These are phyloP conservation scores for Pelargonium exstipulatum DNA, from an alignment of 441 rosid genomes.

Conservation along the genomic window DNA sequence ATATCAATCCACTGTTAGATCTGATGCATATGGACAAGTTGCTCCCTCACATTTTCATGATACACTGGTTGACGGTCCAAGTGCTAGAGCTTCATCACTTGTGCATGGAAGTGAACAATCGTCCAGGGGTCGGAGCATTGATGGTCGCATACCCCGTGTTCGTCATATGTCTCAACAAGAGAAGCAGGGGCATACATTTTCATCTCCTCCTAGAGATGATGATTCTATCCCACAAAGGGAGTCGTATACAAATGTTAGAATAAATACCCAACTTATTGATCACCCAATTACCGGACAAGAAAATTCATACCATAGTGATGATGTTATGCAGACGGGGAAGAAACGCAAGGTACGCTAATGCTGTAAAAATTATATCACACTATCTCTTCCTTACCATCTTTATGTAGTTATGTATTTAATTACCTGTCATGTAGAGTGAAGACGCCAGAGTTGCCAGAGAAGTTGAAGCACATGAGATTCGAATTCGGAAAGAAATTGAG, in stretches of 20 bases:
- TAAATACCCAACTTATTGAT: slow-evolving; percentile 35
- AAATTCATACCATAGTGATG: slow-evolving; percentile 51
- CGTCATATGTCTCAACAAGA: slow-evolving; percentile 60
- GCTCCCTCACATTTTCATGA: slow-evolving; percentile 39
- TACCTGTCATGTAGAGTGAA: slow-evolving; percentile 37
- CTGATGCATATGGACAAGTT: slow-evolving; percentile 51
- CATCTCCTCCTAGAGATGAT: slow-evolving; percentile 41
- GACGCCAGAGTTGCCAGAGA: slow-evolving; percentile 79
- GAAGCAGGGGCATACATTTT: slow-evolving; percentile 42
- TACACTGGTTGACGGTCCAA: slow-evolving; percentile 38
- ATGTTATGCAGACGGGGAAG: slow-evolving; percentile 48
- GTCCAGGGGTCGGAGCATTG: slow-evolving; percentile 41
- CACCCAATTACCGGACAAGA: slow-evolving; percentile 41
- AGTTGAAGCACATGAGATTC: slow-evolving; percentile 75
- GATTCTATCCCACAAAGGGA: slow-evolving; percentile 41
- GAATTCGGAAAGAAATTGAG: slow-evolving; percentile 79
- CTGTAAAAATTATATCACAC: slow-evolving; percentile 10
- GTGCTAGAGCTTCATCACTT: slow-evolving; percentile 39
- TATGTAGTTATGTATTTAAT: slow-evolving; percentile 10
- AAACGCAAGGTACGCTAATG: slow-evolving; percentile 54
- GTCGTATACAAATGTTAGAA: slow-evolving; percentile 34
- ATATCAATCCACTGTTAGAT: slow-evolving; percentile 68
- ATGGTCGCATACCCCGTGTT: slow-evolving; percentile 47
- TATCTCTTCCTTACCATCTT: neutral
- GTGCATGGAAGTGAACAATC: slow-evolving; percentile 46